Evolutionary conservation across 2,329 filamentous ascomycete genomes (phyloP).

Genomic region (Botrytis pseudocinerea): DNA sequence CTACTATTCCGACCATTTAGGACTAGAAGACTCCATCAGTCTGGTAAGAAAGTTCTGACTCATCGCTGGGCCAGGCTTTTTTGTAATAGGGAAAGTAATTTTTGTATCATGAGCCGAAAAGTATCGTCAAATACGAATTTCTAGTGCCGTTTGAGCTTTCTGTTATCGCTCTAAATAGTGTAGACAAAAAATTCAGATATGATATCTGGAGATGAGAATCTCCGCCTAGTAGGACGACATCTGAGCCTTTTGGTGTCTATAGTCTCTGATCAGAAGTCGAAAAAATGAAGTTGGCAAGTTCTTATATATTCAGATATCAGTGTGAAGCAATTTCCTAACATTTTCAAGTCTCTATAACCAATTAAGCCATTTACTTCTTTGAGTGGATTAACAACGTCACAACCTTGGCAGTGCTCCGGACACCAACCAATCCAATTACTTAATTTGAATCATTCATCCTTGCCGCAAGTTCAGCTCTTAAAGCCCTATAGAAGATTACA

Average conservation of each 20-base stretch:
- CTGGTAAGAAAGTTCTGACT: neutral
- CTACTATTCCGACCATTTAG: too few relatives aligned
- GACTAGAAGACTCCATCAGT: neutral
- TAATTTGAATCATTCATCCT: too few relatives aligned
- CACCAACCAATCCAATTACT: too few relatives aligned
- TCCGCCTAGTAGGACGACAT: fast-evolving
- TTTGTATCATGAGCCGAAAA: neutral
- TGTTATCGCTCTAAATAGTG: fast-evolving
- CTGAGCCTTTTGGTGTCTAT: neutral
- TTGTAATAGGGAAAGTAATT: neutral
- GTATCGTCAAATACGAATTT: fast-evolving
- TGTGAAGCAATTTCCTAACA: neutral
- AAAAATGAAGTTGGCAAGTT: neutral
- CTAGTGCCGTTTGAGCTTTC: fast-evolving
- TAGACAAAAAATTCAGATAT: fast-evolving
- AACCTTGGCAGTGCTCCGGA: neutral
- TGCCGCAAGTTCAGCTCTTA: too few relatives aligned
- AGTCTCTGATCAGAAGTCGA: fast-evolving
- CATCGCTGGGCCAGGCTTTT: fast-evolving
- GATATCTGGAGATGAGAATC: fast-evolving
- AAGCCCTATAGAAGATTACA: too few relatives aligned
- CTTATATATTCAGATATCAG: fast-evolving
- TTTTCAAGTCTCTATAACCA: too few relatives aligned
- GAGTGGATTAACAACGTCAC: too few relatives aligned
- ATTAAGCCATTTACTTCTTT: too few relatives aligned